A percentile compares a stretch with the other conserved stretches of the same genome.
Conservation (phyloP, 2,329 filamentous ascomycete species). For the Geosmithia flava region DNA sequence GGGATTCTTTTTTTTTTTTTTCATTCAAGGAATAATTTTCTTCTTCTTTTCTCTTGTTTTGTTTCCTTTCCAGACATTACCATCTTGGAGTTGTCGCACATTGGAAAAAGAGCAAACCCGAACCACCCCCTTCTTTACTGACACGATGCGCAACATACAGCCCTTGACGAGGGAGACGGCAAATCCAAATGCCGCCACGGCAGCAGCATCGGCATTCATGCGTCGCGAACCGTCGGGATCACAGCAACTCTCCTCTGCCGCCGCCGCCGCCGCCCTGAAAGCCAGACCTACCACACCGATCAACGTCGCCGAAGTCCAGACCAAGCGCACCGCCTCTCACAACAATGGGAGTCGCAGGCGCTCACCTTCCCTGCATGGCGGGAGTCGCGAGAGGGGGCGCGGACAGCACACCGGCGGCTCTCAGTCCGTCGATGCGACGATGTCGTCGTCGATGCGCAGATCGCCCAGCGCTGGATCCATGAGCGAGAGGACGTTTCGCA, state of each 20-base stretch:
- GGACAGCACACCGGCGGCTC: conserved; percentile 39
- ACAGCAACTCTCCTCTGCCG: conserved; percentile 57
- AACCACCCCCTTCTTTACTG: too few species aligned
- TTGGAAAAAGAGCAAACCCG: too few species aligned
- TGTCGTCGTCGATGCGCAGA: conserved; percentile 31
- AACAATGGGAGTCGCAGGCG: too few species aligned
- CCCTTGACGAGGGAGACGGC: conserved; percentile 51
- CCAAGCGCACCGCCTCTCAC: conserved; percentile 57
- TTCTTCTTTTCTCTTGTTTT: background rate
- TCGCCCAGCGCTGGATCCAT: conserved; percentile 66
- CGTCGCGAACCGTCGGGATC: conserved; percentile 49
- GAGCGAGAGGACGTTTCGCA: conserved; percentile 70
- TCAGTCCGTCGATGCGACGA: conserved; percentile 13
- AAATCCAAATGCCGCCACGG: conserved; percentile 63
- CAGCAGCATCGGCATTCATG: conserved; percentile 71
- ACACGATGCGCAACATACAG: conserved; percentile 22
- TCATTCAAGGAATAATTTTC: background rate
- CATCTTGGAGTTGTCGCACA: too few species aligned
- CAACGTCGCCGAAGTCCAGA: conserved; percentile 71
- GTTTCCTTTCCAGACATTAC: too few species aligned
- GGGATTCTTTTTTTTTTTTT: too few species aligned
- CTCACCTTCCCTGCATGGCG: too few species aligned
- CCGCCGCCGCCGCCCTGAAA: conserved; percentile 74
- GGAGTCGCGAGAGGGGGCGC: too few species aligned
- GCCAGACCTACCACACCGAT: conserved; percentile 68